Conservation (phyloP, 2,329 filamentous ascomycete genomes). For the Aspergillus ochraceus region DNA sequence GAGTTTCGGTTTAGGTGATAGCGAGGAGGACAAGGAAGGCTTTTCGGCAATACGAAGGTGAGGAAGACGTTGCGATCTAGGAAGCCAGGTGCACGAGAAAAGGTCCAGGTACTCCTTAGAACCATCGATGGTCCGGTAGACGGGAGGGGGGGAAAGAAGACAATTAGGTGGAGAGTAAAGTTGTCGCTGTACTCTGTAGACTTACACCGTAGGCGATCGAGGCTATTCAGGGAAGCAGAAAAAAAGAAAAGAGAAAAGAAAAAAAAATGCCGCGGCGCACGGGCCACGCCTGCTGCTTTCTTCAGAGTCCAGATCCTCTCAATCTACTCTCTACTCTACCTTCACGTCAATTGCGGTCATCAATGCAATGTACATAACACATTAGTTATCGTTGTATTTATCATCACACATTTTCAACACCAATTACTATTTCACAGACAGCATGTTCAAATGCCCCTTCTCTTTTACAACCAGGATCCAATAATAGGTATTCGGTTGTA, state of each 20-base stretch:
- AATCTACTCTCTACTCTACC: no score
- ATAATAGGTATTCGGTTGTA: slow-evolving; percentile 62
- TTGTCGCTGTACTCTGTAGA: no score
- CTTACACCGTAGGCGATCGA: no score
- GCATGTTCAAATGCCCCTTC: not conserved
- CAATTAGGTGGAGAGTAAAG: no score
- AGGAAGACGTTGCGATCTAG: not conserved
- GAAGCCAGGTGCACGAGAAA: not conserved
- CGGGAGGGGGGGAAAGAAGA: no score
- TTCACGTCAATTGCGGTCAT: no score
- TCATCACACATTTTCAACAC: no score
- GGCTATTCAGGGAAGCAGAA: not conserved
- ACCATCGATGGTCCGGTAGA: not conserved
- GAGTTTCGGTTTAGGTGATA: not conserved
- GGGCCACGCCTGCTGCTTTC: not conserved
- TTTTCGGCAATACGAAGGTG: not conserved
- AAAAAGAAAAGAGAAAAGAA: not conserved
- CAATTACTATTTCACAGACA: not conserved
- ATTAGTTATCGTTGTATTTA: no score
- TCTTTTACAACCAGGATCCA: slow-evolving; percentile 50
- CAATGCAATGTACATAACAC: no score
- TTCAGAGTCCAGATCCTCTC: no score
- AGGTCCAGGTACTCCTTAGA: not conserved
- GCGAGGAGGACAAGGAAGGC: not conserved
- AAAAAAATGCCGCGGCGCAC: not conserved